These are phyloP conservation scores for Collybia nuda DNA, from an alignment of 768 basidiomycete species.

Conservation along the genomic window DNA sequence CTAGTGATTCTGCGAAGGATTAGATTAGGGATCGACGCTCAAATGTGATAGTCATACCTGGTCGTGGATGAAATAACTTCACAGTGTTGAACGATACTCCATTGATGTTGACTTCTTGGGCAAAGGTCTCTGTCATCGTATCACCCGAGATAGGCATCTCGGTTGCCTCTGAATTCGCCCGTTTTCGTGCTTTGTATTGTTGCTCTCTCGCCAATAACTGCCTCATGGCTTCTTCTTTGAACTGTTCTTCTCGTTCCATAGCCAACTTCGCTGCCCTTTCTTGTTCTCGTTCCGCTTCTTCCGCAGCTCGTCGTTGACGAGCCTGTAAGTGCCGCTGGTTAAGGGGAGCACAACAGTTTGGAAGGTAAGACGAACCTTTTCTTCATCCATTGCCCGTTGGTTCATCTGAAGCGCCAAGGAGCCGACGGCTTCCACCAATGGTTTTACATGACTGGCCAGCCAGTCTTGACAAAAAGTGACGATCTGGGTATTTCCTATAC, in stretches of 20 bases:
- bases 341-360: background rate
- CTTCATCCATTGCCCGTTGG: constrained; percentile 67
- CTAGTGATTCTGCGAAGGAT: constrained; percentile 50
- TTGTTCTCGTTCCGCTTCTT: constrained; percentile 50
- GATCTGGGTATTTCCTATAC: constrained; percentile 40
- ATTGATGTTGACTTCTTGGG: constrained; percentile 52
- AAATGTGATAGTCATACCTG: constrained; percentile 40
- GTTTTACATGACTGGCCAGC: constrained; percentile 57
- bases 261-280: constrained; percentile 54
- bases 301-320: constrained; percentile 52
- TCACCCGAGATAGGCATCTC: constrained; percentile 54
- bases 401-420: constrained; percentile 83
- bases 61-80: constrained; percentile 69
- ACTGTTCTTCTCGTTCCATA: constrained; percentile 62
- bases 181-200: constrained; percentile 53
- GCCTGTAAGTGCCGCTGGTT: constrained; percentile 34
- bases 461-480: constrained; percentile 70
- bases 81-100: constrained; percentile 64
- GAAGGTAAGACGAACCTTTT: constrained; percentile 44
- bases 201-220: constrained; percentile 55
- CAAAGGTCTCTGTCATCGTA: constrained; percentile 63
- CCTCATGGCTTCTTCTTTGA: constrained; percentile 62
- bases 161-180: constrained; percentile 71
- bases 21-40: background rate
- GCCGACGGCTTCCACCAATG: constrained; percentile 57